Evolutionary conservation across 257 asterid species (phyloP).

Genomic region (Scutellaria minor): DNA sequence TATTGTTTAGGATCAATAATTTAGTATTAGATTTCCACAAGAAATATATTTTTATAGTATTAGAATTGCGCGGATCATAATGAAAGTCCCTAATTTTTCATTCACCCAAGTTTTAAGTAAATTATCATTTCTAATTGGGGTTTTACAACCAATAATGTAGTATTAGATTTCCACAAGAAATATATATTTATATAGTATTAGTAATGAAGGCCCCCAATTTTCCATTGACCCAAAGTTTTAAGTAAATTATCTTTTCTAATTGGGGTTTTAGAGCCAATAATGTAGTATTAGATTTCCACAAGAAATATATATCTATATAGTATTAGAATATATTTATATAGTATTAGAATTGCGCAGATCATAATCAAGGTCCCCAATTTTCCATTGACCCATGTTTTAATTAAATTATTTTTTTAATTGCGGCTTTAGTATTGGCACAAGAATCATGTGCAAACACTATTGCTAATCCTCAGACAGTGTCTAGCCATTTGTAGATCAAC

Average conservation of each 20-base stretch:
- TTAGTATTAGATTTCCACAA: too few species aligned
- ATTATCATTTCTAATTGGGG: too few species aligned
- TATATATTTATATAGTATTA: not conserved
- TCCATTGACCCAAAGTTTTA: constrained; percentile 2
- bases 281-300: not conserved
- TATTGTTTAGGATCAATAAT: constrained; percentile 13
- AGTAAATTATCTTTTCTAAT: not conserved
- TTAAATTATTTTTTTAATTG: not conserved
- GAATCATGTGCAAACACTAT: too few species aligned
- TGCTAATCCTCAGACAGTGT: not conserved
- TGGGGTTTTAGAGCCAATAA: too few species aligned
- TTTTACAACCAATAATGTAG: too few species aligned
- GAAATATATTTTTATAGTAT: not conserved
- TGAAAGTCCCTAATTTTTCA: not conserved
- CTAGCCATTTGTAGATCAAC: not conserved
- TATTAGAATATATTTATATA: too few species aligned
- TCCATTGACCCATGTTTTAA: not conserved
- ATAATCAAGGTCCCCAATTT: too few species aligned
- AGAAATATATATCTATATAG: not conserved
- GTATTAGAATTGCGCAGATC: too few species aligned
- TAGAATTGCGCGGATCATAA: constrained; percentile 18
- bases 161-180: too few species aligned
- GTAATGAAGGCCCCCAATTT: constrained; percentile 3
- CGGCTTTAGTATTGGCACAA: too few species aligned
- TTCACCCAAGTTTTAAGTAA: not conserved